These are phyloP conservation scores for Tothia fuscella DNA, from an alignment of 2,329 filamentous ascomycete species.

Conservation along the genomic window DNA sequence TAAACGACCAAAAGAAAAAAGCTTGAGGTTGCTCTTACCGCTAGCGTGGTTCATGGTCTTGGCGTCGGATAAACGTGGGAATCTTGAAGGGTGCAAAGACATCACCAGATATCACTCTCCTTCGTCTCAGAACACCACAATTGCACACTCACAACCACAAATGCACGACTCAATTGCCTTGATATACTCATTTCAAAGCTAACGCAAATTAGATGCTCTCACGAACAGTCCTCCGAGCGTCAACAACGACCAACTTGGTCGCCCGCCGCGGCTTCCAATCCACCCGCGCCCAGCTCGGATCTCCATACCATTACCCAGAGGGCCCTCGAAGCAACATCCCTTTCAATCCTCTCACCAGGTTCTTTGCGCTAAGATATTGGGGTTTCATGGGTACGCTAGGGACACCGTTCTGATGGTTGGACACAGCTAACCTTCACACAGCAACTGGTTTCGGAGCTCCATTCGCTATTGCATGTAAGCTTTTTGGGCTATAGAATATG, in stretches of 20 bases:
- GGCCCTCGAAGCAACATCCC: slow-evolving; percentile 89
- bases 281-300: slow-evolving; percentile 59
- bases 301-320: slow-evolving; percentile 97
- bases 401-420: slow-evolving; percentile 1
- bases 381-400: slow-evolving; percentile 52
- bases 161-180: slow-evolving; percentile 7
- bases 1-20: too few relatives aligned
- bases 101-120: neutral
- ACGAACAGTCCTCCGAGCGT: slow-evolving; percentile 47
- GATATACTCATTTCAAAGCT: neutral
- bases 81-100: too few relatives aligned
- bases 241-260: slow-evolving; percentile 51
- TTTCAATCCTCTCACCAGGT: slow-evolving; percentile 88
- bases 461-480: slow-evolving; percentile 53
- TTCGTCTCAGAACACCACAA: neutral
- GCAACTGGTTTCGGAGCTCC: slow-evolving; percentile 47
- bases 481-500: neutral
- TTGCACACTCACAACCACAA: neutral
- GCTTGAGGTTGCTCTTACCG: too few relatives aligned
- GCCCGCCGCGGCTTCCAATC: slow-evolving; percentile 90
- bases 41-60: too few relatives aligned
- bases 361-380: slow-evolving; percentile 78
- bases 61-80: too few relatives aligned
- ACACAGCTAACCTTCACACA: slow-evolving; percentile 19
- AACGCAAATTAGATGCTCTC: slow-evolving; percentile 92